Evolutionary conservation across 73 alveolate genomes (phyloP).

Genomic region (Paramecium octaurelia): DNA sequence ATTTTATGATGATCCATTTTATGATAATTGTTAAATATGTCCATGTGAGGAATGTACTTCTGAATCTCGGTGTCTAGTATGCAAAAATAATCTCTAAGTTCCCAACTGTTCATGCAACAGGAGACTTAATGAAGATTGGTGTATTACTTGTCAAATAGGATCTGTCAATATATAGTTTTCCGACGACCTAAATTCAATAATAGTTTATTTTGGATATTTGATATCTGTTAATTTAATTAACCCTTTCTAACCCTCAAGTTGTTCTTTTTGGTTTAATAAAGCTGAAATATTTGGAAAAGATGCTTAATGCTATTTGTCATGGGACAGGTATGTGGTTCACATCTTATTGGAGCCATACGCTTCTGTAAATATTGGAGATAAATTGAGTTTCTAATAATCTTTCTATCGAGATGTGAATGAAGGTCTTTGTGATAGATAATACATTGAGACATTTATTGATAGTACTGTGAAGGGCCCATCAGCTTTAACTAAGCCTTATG

Average conservation of each 20-base stretch:
- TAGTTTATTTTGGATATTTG: neutral
- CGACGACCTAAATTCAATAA: neutral
- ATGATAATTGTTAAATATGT: neutral
- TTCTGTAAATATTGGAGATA: neutral
- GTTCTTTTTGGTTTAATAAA: neutral
- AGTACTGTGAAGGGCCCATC: neutral
- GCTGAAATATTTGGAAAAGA: neutral
- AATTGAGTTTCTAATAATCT: neutral
- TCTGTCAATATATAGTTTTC: neutral
- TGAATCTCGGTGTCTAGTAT: neutral
- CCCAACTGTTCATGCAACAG: slow-evolving; percentile 4
- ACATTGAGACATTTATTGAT: neutral
- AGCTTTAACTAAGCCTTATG: neutral
- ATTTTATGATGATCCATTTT: neutral
- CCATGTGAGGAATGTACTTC: neutral
- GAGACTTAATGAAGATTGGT: slow-evolving; percentile 2
- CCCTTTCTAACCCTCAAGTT: neutral
- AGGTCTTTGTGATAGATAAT: neutral
- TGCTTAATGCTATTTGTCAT: neutral
- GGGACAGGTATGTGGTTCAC: neutral
- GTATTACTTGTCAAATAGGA: neutral
- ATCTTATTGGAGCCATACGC: neutral
- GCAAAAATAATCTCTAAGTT: neutral
- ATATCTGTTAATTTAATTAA: neutral
- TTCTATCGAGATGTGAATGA: neutral